Conservation (phyloP, 495 filamentous ascomycete genomes). For the Neurospora sp. region DNA sequence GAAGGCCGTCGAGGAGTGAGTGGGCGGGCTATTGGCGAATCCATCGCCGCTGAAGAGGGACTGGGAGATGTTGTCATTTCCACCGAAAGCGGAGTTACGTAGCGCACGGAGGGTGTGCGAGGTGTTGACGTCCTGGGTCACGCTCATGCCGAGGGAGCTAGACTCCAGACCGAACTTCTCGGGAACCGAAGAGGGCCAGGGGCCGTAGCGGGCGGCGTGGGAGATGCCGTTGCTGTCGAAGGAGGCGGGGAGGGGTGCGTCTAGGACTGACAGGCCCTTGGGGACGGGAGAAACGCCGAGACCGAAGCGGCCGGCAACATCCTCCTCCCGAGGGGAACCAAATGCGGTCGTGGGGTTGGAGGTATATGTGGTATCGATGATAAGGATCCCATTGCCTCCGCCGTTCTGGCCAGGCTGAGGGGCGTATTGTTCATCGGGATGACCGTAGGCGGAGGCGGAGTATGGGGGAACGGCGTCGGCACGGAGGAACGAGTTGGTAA, state of each 20-base stretch:
- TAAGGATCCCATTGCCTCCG: constrained; percentile 49
- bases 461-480: constrained; percentile 46
- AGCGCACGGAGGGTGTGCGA: constrained; percentile 69
- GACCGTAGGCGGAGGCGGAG: constrained; percentile 25
- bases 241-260: constrained; percentile 87
- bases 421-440: constrained; percentile 33
- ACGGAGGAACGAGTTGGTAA: constrained; percentile 74
- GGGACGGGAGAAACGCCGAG: constrained; percentile 64
- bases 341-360: constrained; percentile 70
- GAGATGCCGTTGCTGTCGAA: constrained; percentile 97
- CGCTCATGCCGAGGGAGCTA: constrained; percentile 62
- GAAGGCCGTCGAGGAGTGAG: constrained; percentile 28
- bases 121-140: constrained; percentile 45
- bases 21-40: constrained; percentile 52
- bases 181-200: constrained; percentile 86
- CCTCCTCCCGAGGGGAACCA: constrained; percentile 79
- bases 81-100: constrained; percentile 76
- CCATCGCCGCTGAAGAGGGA: constrained; percentile 41
- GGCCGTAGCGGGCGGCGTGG: constrained; percentile 76
- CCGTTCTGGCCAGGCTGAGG: constrained; percentile 34
- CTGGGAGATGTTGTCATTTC: constrained; percentile 31
- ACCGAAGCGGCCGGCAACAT: constrained; percentile 37
- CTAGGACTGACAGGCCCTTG: constrained; percentile 70
- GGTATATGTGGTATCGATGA: constrained; percentile 70
- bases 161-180: constrained; percentile 88